phyloP scores from a whole-genome alignment of 1,284 basidiomycete species.

The Tranzscheliella williamsii region DNA sequence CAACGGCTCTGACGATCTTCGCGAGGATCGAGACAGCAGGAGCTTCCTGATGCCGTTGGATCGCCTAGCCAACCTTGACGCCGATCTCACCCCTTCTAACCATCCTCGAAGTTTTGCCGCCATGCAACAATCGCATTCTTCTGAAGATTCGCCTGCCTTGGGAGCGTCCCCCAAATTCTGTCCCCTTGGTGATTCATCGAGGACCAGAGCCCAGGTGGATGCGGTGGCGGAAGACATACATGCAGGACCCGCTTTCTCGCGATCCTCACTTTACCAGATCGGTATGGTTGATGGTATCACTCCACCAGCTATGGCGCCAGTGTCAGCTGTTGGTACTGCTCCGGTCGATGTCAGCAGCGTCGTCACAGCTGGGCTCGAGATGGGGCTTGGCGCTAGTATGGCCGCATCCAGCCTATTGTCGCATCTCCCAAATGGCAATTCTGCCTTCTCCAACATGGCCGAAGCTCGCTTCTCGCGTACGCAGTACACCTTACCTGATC shows the following conservation, averaged over 20 bases:
- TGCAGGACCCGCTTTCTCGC: constrained; percentile 20
- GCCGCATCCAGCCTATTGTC: constrained; percentile 38
- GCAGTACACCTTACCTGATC: constrained; percentile 8
- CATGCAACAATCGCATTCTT: constrained; percentile 17
- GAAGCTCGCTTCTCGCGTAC: constrained; percentile 37
- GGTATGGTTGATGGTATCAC: constrained; percentile 38
- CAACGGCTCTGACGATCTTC: neutral
- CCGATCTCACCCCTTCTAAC: constrained; percentile 29
- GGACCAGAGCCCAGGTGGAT: no score
- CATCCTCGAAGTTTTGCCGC: constrained; percentile 22
- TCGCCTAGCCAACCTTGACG: constrained; percentile 1
- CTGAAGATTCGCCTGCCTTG: neutral
- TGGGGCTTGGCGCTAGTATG: constrained; percentile 47
- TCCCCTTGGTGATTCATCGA: no score
- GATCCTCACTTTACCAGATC: constrained; percentile 22
- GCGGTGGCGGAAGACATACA: constrained; percentile 2
- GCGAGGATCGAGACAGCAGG: neutral
- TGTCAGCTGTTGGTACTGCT: constrained; percentile 17
- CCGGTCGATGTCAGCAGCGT: constrained; percentile 38
- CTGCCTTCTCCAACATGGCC: constrained; percentile 25
- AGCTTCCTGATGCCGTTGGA: neutral
- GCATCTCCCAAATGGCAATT: constrained; percentile 11
- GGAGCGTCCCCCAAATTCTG: no score
- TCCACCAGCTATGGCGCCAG: constrained; percentile 17
- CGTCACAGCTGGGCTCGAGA: constrained; percentile 44